These are phyloP conservation scores for Aquilaria malaccensis DNA, from an alignment of 345 rosid genomes.

Conservation along the genomic window DNA sequence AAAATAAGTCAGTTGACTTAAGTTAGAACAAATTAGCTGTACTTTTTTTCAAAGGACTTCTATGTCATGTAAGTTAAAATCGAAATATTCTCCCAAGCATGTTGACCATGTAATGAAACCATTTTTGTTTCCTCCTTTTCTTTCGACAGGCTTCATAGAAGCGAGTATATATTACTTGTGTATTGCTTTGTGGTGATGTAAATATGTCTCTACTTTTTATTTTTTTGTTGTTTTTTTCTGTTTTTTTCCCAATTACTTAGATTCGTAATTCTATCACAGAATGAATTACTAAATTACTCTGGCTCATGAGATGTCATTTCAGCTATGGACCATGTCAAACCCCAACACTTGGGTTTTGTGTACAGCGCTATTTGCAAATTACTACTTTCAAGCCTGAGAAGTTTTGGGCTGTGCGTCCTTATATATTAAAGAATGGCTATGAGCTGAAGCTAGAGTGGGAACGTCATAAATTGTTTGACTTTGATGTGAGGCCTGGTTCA, in stretches of 20 bases:
- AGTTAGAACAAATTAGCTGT: too few relatives aligned
- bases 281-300: slow-evolving; percentile 6
- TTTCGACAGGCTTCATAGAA: too few relatives aligned
- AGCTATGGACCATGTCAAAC: slow-evolving; percentile 98
- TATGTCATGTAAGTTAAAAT: too few relatives aligned
- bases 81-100: too few relatives aligned
- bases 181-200: background rate
- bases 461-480: slow-evolving; percentile 76
- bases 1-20: too few relatives aligned
- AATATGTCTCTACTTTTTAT: background rate
- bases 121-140: too few relatives aligned
- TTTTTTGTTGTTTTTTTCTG: background rate
- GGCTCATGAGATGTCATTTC: slow-evolving; percentile 29
- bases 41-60: too few relatives aligned
- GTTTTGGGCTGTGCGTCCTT: slow-evolving; percentile 73
- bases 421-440: slow-evolving; percentile 52
- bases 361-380: slow-evolving; percentile 85
- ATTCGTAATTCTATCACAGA: too few relatives aligned
- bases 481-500: slow-evolving; percentile 49
- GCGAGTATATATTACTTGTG: too few relatives aligned
- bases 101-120: too few relatives aligned
- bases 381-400: slow-evolving; percentile 83
- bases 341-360: slow-evolving; percentile 97
- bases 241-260: background rate
- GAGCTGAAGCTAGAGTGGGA: slow-evolving; percentile 95